These are phyloP conservation scores for Rhodotorula paludigena DNA, from an alignment of 768 basidiomycete species.

Conservation along the genomic window DNA sequence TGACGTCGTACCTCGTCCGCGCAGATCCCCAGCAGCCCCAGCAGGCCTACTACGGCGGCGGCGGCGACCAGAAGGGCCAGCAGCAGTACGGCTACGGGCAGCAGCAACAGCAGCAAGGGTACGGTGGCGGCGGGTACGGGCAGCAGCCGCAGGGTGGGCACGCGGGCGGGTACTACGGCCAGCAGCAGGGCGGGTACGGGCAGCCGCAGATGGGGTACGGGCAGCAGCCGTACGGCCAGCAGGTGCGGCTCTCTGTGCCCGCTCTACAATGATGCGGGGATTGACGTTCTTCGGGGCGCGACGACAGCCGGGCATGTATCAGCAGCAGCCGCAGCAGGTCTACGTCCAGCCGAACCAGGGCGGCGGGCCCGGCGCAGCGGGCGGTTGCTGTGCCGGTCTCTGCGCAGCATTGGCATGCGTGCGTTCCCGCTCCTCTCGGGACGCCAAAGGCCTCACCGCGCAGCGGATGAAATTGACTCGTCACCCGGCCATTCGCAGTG, in stretches of 20 bases:
- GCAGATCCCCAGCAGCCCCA: constrained; percentile 29
- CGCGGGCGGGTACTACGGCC: neutral
- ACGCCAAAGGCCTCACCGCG: too few species aligned
- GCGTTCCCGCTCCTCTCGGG: too few species aligned
- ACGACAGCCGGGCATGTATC: neutral
- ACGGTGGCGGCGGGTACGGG: neutral
- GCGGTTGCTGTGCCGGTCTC: too few species aligned
- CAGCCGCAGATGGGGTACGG: neutral
- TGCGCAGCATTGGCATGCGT: too few species aligned
- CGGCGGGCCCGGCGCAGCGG: too few species aligned
- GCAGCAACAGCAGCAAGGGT: neutral
- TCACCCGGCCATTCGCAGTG: too few species aligned
- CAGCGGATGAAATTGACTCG: too few species aligned
- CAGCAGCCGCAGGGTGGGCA: constrained; percentile 1
- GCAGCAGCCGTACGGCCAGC: neutral
- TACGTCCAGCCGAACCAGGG: neutral
- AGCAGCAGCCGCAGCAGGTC: neutral
- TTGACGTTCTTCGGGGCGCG: too few species aligned
- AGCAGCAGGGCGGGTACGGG: neutral
- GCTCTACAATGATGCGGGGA: too few species aligned
- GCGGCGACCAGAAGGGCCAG: constrained; percentile 23
- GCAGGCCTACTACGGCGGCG: constrained; percentile 13
- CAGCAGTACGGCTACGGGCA: constrained; percentile 9
- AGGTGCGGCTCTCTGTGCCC: neutral
- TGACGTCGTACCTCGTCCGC: neutral